Evolutionary conservation across 176 grass and related monocot species (phyloP).

Genomic region (Elaeis guineensis): DNA sequence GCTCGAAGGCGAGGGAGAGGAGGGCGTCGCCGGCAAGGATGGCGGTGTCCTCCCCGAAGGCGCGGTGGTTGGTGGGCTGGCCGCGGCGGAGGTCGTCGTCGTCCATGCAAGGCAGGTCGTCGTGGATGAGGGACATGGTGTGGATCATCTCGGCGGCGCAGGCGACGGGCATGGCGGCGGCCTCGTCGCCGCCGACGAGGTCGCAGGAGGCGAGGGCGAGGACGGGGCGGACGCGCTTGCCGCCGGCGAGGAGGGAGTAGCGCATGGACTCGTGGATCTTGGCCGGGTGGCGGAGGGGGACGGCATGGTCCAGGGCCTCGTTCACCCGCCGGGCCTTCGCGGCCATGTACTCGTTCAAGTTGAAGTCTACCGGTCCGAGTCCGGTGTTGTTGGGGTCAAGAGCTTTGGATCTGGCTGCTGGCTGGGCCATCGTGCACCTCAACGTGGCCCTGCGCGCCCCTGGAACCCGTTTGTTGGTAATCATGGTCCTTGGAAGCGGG

Average conservation of each 20-base stretch:
- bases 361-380: slow-evolving; percentile 2
- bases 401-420: too few species aligned
- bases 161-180: slow-evolving; percentile 18
- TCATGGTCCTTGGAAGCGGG: neutral
- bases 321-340: slow-evolving; percentile 19
- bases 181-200: slow-evolving; percentile 25
- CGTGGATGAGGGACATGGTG: slow-evolving; percentile 40
- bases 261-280: slow-evolving; percentile 32
- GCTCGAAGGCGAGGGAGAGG: slow-evolving; percentile 40
- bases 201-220: slow-evolving; percentile 43
- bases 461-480: too few species aligned
- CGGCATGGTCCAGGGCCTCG: slow-evolving; percentile 29
- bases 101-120: slow-evolving; percentile 65
- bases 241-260: slow-evolving; percentile 45
- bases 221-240: slow-evolving; percentile 49
- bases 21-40: slow-evolving; percentile 44
- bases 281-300: slow-evolving; percentile 1
- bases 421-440: too few species aligned
- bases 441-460: too few species aligned
- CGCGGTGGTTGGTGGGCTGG: slow-evolving; percentile 25
- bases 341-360: slow-evolving; percentile 32
- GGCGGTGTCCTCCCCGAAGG: slow-evolving; percentile 31
- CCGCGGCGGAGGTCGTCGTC: slow-evolving; percentile 44
- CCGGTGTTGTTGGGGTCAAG: too few species aligned
- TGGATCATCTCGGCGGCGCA: slow-evolving; percentile 60